Evolutionary conservation across 352 stramenopile genomes (phyloP).

Genomic region (Peronospora destructor): DNA sequence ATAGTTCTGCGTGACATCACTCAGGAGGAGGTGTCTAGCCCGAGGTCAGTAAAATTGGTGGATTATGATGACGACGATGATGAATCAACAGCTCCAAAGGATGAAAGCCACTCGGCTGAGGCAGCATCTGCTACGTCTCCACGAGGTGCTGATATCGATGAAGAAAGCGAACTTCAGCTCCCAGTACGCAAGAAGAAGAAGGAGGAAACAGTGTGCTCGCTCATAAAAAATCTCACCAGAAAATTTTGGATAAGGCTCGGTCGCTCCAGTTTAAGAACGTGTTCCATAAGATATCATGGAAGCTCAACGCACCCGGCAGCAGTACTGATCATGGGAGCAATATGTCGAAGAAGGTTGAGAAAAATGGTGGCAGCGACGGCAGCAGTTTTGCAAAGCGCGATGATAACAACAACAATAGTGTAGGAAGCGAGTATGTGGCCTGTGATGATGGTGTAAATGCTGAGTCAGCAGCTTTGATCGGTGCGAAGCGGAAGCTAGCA

Average conservation of each 20-base stretch:
- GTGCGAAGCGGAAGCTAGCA: slow-evolving; percentile 58
- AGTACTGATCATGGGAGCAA: slow-evolving; percentile 12
- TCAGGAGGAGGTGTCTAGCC: slow-evolving; percentile 37
- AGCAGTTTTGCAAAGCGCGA: slow-evolving; percentile 11
- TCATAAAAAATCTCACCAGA: slow-evolving; percentile 41
- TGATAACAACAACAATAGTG: slow-evolving; percentile 34
- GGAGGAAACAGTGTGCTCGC: slow-evolving; percentile 31
- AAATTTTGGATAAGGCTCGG: slow-evolving; percentile 24
- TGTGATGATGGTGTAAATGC: slow-evolving; percentile 10
- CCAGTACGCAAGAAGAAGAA: slow-evolving; percentile 52
- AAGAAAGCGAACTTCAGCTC: slow-evolving; percentile 53
- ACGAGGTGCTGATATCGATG: slow-evolving; percentile 12
- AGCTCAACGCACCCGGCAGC: slow-evolving; percentile 23
- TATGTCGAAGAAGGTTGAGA: slow-evolving; percentile 6
- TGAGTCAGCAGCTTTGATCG: slow-evolving; percentile 18
- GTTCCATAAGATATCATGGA: slow-evolving; percentile 77
- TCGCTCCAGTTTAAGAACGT: slow-evolving; percentile 71
- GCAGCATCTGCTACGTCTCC: slow-evolving; percentile 8
- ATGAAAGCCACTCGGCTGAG: slow-evolving; percentile 32
- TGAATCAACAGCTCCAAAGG: slow-evolving; percentile 24
- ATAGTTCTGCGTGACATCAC: slow-evolving; percentile 7
- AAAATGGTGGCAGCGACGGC: slow-evolving; percentile 3
- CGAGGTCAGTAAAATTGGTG: slow-evolving; percentile 51
- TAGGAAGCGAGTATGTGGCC: slow-evolving; percentile 11
- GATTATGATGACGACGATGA: slow-evolving; percentile 59